Conservation (phyloP, 2,329 filamentous ascomycete genomes). For the Mycogone perniciosa region DNA sequence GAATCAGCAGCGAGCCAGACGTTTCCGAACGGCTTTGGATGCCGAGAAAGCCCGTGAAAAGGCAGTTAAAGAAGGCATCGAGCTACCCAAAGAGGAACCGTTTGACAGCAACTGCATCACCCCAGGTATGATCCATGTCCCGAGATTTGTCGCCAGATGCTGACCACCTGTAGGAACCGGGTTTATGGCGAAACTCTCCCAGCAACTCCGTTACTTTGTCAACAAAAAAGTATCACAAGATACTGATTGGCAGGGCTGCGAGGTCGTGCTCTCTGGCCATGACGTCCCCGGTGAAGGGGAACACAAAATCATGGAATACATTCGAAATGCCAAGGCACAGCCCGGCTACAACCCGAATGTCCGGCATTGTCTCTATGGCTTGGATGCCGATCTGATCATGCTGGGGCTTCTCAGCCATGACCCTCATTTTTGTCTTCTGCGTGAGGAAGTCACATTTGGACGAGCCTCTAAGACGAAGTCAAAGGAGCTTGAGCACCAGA, state of each 20-base stretch:
- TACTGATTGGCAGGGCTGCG: conserved; percentile 92
- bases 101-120: conserved; percentile 99
- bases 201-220: conserved; percentile 95
- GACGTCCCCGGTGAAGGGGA: conserved; percentile 97
- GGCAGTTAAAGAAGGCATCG: conserved; percentile 79
- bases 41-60: conserved; percentile 86
- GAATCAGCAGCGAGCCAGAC: conserved; percentile 95
- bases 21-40: conserved; percentile 91
- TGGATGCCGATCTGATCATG: conserved; percentile 99
- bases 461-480: conserved; percentile 80
- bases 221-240: conserved; percentile 98
- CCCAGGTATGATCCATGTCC: conserved; percentile 50
- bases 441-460: conserved; percentile 97
- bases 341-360: conserved; percentile 87
- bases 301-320: conserved; percentile 99
- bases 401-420: conserved; percentile 94
- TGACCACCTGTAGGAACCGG: conserved; percentile 55
- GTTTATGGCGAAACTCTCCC: conserved; percentile 95
- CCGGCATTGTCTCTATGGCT: conserved; percentile 91
- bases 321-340: conserved; percentile 93
- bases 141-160: not conserved
- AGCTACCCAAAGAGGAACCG: conserved; percentile 89
- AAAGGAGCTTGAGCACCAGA: conserved; percentile 96
- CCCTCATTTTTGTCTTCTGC: conserved; percentile 92
- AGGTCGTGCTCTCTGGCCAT: conserved; percentile 93